Base-by-base conservation (phyloP, 2,329 filamentous ascomycete genomes). In the Cladobotryum mycophilum region DNA sequence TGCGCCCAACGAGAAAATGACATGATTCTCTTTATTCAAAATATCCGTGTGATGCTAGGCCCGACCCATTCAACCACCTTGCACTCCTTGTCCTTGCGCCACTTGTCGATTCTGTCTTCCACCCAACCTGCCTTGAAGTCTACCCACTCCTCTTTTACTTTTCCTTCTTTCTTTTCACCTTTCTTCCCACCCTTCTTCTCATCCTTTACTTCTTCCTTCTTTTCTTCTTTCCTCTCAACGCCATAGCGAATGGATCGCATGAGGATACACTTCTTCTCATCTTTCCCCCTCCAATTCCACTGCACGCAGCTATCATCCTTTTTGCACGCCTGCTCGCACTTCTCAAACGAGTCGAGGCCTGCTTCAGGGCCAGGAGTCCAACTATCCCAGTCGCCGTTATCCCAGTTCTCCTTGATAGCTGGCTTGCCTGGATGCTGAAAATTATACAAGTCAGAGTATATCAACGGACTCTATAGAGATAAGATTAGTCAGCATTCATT, bases 391-490 rank as follows among this genome's bases (percentile, higher is more conserved):
- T 66, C 60, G 2, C 62, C 64, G 30, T 65, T 66, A 22, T 66
- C 64, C 64, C 64, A 66, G 40, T 66, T 56, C 6, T 60, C 53
- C 5, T 58, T 45, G 3, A 55, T 36, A 22, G 51, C 46, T 3
- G 51, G 56, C 15, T 61, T 56, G 5, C 62, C 65, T 4, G 64
- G 61, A 42, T 69, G 67, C 53, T 67, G 59, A 54, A 72, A 65
- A 25, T 66, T 58, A 65, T 60, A 70, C 1, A 70, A 55, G 42
- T 71, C 68, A 5, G 63, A 59, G 47, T 71, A 72, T 1, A 70
- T 56, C 5, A 71, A 52, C 0, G 69, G 69, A 30, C 61, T 63
- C 64, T 69, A 49, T 14, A 41, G 7, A 25, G 9, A 4, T 4
- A 20, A 40, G n/a, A 6, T 25, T 35, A 40, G 33, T 5, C 6